phyloP scores from a whole-genome alignment of 345 rosid genomes.

The Bretschneidera sinensis region DNA sequence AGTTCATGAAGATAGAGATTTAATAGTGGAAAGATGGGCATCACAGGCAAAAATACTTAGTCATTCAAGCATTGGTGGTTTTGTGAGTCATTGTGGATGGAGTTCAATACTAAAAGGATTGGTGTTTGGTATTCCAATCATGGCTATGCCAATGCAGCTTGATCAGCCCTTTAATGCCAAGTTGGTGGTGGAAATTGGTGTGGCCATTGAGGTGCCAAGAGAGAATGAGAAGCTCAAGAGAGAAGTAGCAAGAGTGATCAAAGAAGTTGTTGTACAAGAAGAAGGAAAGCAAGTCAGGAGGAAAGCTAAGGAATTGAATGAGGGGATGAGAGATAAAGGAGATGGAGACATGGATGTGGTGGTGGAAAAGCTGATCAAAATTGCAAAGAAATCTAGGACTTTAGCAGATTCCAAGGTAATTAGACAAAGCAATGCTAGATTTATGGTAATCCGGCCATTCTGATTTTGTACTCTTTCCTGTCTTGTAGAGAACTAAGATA shows the following conservation, averaged over 20 bases:
- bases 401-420: no score
- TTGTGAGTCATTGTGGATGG: constrained; percentile 47
- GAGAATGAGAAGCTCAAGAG: constrained; percentile 18
- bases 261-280: constrained; percentile 17
- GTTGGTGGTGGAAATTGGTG: constrained; percentile 27
- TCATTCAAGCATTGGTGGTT: constrained; percentile 25
- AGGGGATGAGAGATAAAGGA: constrained; percentile 16
- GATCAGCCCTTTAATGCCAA: constrained; percentile 36
- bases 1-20: constrained; percentile 18
- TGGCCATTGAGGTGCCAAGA: constrained; percentile 25
- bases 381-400: no score
- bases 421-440: no score
- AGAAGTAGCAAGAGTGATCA: constrained; percentile 17
- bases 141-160: constrained; percentile 34
- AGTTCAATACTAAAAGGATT: constrained; percentile 31
- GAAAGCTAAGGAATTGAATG: constrained; percentile 27
- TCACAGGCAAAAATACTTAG: constrained; percentile 30
- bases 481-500: no score
- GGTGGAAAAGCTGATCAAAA: constrained; percentile 16
- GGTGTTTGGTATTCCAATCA: constrained; percentile 29
- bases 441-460: no score
- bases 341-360: constrained; percentile 27
- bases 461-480: no score
- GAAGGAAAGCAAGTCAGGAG: constrained; percentile 16
- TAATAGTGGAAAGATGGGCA: constrained; percentile 31